These are phyloP conservation scores for Cystobasidium pallidum DNA, from an alignment of 1,284 basidiomycete species.

Conservation along the genomic window DNA sequence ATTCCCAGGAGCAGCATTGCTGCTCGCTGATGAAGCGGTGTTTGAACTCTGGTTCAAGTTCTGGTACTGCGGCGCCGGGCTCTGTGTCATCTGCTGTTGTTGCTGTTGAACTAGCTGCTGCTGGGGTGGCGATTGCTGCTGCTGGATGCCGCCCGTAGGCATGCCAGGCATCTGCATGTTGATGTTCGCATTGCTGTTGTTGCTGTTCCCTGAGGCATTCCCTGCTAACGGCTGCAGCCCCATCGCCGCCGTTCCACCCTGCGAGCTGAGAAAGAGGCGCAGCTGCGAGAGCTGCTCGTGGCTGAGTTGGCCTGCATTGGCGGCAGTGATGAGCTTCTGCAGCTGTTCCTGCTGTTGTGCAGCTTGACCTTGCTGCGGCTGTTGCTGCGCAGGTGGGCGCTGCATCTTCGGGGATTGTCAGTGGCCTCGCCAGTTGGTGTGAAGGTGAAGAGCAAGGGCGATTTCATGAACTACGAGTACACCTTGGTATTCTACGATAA, in stretches of 20 bases:
- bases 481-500: too few relatives aligned
- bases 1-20: not conserved
- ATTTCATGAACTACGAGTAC: not conserved
- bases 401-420: not conserved
- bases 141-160: not conserved
- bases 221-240: constrained; percentile 13
- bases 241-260: constrained; percentile 3
- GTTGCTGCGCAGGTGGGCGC: constrained; percentile 1
- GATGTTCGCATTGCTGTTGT: constrained; percentile 25
- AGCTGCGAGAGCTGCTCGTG: constrained; percentile 41
- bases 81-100: constrained; percentile 25
- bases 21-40: constrained; percentile 4
- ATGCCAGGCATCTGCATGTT: constrained; percentile 25
- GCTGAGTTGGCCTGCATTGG: constrained; percentile 43
- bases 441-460: not conserved
- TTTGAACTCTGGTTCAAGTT: constrained; percentile 15
- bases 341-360: constrained; percentile 24
- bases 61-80: constrained; percentile 31
- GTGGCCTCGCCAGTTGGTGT: not conserved
- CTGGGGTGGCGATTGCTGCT: not conserved
- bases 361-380: not conserved
- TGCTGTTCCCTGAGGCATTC: constrained; percentile 26
- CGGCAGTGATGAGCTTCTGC: constrained; percentile 35
- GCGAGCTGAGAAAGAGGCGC: constrained; percentile 11
- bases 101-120: constrained; percentile 19